A percentile compares a stretch with the other conserved stretches of the same genome.
Evolutionary conservation across 1,139 yeast species (phyloP).

Genomic region (Pneumocystis carinii): DNA sequence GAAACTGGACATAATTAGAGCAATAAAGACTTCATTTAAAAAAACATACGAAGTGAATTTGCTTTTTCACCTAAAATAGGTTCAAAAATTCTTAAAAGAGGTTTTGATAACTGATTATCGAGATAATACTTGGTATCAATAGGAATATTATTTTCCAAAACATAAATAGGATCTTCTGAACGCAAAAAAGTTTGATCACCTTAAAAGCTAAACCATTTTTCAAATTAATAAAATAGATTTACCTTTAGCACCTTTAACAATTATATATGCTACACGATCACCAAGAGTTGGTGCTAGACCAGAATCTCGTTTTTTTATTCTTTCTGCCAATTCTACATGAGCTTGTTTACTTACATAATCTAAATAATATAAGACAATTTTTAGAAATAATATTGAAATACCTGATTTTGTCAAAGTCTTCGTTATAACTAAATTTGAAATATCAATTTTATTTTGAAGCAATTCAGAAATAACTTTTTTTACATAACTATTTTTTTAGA

Average conservation of each 20-base stretch:
- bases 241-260: slow-evolving; percentile 57
- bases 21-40: slow-evolving; percentile 23
- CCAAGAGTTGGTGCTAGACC: slow-evolving; percentile 96
- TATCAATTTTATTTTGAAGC: slow-evolving; percentile 77
- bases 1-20: slow-evolving; percentile 16
- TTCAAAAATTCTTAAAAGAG: slow-evolving; percentile 82
- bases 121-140: slow-evolving; percentile 89
- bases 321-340: slow-evolving; percentile 87
- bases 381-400: not conserved
- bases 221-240: not conserved
- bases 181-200: slow-evolving; percentile 81
- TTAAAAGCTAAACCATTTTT: not conserved
- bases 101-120: slow-evolving; percentile 85
- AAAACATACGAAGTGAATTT: slow-evolving; percentile 36
- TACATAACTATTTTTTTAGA: slow-evolving; percentile 5
- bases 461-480: slow-evolving; percentile 80
- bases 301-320: slow-evolving; percentile 92
- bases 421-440: slow-evolving; percentile 85
- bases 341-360: slow-evolving; percentile 96
- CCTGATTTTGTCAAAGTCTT: slow-evolving; percentile 68
- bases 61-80: slow-evolving; percentile 91
- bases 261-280: slow-evolving; percentile 96
- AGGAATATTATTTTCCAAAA: slow-evolving; percentile 78
- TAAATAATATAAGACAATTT: not conserved
- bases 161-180: slow-evolving; percentile 92